phyloP scores from a whole-genome alignment of 257 asterid species.

The Jaltomata sinuosa region DNA sequence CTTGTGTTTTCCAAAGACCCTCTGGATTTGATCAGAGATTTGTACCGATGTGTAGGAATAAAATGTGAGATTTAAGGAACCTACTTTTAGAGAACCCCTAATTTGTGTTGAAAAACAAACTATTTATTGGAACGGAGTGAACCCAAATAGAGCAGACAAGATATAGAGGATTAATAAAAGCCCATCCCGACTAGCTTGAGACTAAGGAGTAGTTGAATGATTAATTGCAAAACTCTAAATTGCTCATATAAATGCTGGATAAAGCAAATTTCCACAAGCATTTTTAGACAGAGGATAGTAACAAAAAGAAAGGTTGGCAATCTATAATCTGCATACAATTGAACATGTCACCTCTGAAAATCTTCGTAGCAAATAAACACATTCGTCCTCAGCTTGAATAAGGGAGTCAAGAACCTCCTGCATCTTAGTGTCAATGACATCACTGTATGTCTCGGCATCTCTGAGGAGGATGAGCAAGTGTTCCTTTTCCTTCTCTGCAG shows the following conservation, averaged over 20 bases:
- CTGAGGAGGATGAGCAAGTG: constrained; percentile 6
- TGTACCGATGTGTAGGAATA: neutral
- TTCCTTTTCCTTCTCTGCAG: constrained; percentile 29
- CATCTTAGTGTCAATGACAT: constrained; percentile 27
- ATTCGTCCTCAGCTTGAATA: constrained; percentile 34
- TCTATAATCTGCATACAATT: neutral
- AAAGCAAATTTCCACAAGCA: neutral
- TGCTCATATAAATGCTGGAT: neutral
- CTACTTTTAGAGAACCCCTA: no score
- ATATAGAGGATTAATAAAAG: neutral
- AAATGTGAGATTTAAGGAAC: neutral
- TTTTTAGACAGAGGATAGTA: neutral
- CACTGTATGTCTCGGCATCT: constrained; percentile 26
- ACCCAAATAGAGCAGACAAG: neutral
- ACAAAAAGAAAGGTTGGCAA: neutral
- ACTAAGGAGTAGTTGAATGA: neutral
- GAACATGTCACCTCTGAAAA: constrained; percentile 25
- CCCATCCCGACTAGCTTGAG: neutral
- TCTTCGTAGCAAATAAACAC: constrained; percentile 21
- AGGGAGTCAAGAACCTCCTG: constrained; percentile 20
- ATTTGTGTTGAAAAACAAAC: no score
- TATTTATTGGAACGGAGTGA: no score
- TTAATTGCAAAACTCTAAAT: neutral
- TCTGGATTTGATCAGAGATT: neutral
- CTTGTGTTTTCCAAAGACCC: neutral